A percentile compares a stretch with the other conserved stretches of the same genome.
These are phyloP conservation scores for Aspergillus latus DNA, from an alignment of 2,329 filamentous ascomycete genomes.

Conservation along the genomic window DNA sequence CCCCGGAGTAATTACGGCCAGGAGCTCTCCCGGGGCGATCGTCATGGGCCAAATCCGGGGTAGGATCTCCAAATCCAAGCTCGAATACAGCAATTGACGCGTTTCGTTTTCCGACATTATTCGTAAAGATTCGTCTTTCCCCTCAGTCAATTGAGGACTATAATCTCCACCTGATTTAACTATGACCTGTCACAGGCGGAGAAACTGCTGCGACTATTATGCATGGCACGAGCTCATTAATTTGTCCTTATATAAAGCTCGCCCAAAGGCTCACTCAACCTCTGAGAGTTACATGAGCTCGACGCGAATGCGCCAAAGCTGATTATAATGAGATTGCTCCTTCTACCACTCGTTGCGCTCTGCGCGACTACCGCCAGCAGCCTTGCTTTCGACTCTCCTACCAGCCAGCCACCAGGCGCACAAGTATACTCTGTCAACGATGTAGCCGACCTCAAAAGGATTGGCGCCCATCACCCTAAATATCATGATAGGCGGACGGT, in stretches of 20 bases:
- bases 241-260: neutral
- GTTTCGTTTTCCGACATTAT: neutral
- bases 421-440: conserved; percentile 27
- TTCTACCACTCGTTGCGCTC: conserved; percentile 24
- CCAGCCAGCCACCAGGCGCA: conserved; percentile 22
- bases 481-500: conserved; percentile 45
- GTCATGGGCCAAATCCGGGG: neutral
- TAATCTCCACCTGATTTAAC: neutral
- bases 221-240: neutral
- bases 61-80: neutral
- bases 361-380: conserved; percentile 20
- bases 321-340: conserved; percentile 22
- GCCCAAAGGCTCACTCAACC: neutral
- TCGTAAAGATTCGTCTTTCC: neutral
- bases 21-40: neutral
- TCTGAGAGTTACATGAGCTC: neutral
- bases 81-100: conserved; percentile 2
- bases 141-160: neutral
- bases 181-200: conserved; percentile 6
- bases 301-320: neutral
- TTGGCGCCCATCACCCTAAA: conserved; percentile 29
- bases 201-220: neutral
- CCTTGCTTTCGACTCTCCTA: conserved; percentile 21
- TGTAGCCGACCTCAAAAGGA: conserved; percentile 16
- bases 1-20: conserved; percentile 6